phyloP scores from a whole-genome alignment of 2,329 filamentous ascomycete species.

The Microascus cirrosus region DNA sequence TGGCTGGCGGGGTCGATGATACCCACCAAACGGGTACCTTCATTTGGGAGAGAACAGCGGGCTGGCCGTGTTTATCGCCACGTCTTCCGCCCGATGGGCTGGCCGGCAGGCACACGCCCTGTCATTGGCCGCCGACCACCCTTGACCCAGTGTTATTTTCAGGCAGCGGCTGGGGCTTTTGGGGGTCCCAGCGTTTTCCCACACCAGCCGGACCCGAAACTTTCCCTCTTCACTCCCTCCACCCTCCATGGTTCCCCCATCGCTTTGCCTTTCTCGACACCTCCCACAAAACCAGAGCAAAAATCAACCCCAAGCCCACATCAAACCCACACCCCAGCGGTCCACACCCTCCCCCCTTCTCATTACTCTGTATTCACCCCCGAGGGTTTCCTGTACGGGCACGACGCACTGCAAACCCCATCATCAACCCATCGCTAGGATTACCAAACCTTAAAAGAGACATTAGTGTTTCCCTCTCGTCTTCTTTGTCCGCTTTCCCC shows the following conservation, averaged over 20 bases:
- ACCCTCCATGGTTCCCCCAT: slow-evolving; percentile 5
- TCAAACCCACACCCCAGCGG: slow-evolving; percentile 7
- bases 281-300: slow-evolving; percentile 4
- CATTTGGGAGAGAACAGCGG: background rate
- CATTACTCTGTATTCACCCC: slow-evolving; percentile 7
- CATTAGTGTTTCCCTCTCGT: background rate
- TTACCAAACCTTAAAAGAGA: slow-evolving; percentile 6
- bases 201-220: slow-evolving; percentile 5
- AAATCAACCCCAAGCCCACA: slow-evolving; percentile 6
- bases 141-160: slow-evolving; percentile 3
- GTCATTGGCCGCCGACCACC: background rate
- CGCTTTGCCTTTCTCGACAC: slow-evolving; percentile 2
- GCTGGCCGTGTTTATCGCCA: background rate
- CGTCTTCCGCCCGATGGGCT: background rate
- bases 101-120: background rate
- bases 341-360: slow-evolving; percentile 7
- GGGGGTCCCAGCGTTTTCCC: slow-evolving; percentile 4
- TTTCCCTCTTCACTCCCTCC: slow-evolving; percentile 6
- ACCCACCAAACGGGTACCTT: background rate
- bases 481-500: slow-evolving; percentile 1
- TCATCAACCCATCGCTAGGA: slow-evolving; percentile 6
- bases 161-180: slow-evolving; percentile 4
- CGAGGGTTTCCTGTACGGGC: slow-evolving; percentile 7
- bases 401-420: slow-evolving; percentile 6
- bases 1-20: background rate